Percentiles rank a stretch among this genome's conserved stretches.
Evolutionary conservation across 2,329 filamentous ascomycete genomes (phyloP).

Genomic region (Exophiala bonariae): DNA sequence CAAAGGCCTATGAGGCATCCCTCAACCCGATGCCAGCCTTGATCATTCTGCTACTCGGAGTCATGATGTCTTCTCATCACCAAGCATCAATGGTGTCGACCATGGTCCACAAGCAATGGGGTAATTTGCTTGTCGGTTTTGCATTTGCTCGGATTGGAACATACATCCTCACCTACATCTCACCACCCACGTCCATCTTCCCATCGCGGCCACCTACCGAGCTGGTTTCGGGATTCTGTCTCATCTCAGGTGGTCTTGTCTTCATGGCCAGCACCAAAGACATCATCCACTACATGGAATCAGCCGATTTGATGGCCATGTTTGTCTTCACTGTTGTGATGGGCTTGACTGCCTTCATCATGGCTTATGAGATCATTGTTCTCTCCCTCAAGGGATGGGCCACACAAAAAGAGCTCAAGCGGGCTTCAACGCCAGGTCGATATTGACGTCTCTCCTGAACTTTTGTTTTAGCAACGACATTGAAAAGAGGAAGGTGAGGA

Average conservation of each 20-base stretch:
- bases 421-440: slow-evolving; percentile 2
- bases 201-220: slow-evolving; percentile 87
- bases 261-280: slow-evolving; percentile 89
- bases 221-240: slow-evolving; percentile 80
- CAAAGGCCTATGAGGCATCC: slow-evolving; percentile 70
- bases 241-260: slow-evolving; percentile 82
- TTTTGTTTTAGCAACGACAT: not conserved
- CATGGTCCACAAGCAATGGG: slow-evolving; percentile 96
- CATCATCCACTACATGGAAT: slow-evolving; percentile 73
- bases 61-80: slow-evolving; percentile 95
- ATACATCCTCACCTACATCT: slow-evolving; percentile 76
- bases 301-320: slow-evolving; percentile 81
- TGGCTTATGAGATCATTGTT: slow-evolving; percentile 78
- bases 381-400: slow-evolving; percentile 91
- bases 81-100: slow-evolving; percentile 79
- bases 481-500: slow-evolving; percentile 7
- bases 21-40: slow-evolving; percentile 87
- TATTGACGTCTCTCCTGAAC: slow-evolving; percentile 2
- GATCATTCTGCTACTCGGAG: slow-evolving; percentile 80
- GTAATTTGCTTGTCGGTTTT: slow-evolving; percentile 76
- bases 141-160: slow-evolving; percentile 76
- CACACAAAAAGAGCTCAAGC: slow-evolving; percentile 42
- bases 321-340: slow-evolving; percentile 88
- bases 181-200: slow-evolving; percentile 75
- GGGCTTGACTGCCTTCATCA: slow-evolving; percentile 77